Percentiles rank a stretch among this genome's conserved stretches.
These are phyloP conservation scores for Metschnikowia bowlesiae DNA, from an alignment of 805 yeast genomes.

Conservation along the genomic window DNA sequence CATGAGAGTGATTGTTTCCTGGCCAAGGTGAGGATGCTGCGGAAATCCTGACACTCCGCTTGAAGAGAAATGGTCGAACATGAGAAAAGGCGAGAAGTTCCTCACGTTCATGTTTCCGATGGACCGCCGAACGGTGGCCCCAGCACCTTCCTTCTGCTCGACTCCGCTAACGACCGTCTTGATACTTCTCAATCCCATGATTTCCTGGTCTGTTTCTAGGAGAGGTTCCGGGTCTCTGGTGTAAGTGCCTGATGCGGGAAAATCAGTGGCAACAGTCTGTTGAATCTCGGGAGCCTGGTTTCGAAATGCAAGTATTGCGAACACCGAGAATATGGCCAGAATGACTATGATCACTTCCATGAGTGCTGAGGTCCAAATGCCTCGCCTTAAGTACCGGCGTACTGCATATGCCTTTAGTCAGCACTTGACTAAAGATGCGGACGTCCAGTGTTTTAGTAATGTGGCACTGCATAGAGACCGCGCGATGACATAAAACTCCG, in stretches of 20 bases:
- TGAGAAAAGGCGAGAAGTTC: constrained; percentile 74
- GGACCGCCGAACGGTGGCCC: constrained; percentile 78
- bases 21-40: constrained; percentile 80
- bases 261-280: background rate
- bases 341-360: background rate
- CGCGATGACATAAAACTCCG: too few species aligned
- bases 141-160: constrained; percentile 81
- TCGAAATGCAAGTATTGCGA: background rate
- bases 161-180: constrained; percentile 41
- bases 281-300: background rate
- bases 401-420: background rate
- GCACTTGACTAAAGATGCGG: background rate
- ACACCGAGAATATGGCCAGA: background rate
- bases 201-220: background rate
- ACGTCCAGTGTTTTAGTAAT: background rate
- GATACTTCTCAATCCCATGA: constrained; percentile 24
- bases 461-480: background rate
- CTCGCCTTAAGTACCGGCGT: background rate
- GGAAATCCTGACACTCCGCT: constrained; percentile 71
- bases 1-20: constrained; percentile 71
- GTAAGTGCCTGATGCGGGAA: background rate
- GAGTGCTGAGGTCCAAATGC: background rate
- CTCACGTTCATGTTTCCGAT: constrained; percentile 66
- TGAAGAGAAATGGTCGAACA: constrained; percentile 75
- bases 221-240: background rate